Base-by-base conservation (phyloP, 495 filamentous ascomycete genomes). In the Penicillium desertorum region DNA sequence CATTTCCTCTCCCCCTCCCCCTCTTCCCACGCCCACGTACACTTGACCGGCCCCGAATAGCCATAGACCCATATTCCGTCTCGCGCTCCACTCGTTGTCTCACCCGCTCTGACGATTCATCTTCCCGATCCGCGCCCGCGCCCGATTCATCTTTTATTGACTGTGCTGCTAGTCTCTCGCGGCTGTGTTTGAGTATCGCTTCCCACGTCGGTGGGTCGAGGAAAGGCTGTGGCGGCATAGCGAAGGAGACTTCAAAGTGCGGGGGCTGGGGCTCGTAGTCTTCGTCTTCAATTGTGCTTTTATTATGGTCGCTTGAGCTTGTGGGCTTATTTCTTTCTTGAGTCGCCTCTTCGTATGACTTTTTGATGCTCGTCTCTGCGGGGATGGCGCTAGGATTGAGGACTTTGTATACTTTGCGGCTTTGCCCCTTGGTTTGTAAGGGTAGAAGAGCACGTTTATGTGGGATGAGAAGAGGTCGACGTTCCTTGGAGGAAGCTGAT, bases 31-130 rank as follows among this genome's bases (percentile, higher is more conserved):
- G 43, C 27, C 63, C 65, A 39, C 60, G 48, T 19, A 67, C 37
- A 58, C 56, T 66, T 42, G 63, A 67, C 37, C 68, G 62, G 10
- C 60, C 63, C n/a, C 63, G 56, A 56, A 74, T 67, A 57, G 70
- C 70, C 65, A 71, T 67, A 20, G 63, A 64, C 39, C 67, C 66
- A 64, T 67, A 74, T 61, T 70, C 64, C 30, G 64, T 63, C 49
- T 72, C 66, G 16, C 57, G 56, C 36, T 67, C 65, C 12, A 57
- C 51, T 19, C 62, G 47, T 45, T 50, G 44, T 20, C 65, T 48
- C 42, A 34, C 45, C 39, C 68, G 44, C 30, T 71, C 69, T 4
- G 56, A 56, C 14, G 51, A 34, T 45, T 59, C 60, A 22, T 20
- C 46, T 58, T 44, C 64, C 42, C n/a, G 27, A n/a, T 2, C 32